Evolutionary conservation across 1,284 basidiomycete species (phyloP), one percentile per base, ranked within the genome.

Genomic region (Omphalotus olearius): DNA sequence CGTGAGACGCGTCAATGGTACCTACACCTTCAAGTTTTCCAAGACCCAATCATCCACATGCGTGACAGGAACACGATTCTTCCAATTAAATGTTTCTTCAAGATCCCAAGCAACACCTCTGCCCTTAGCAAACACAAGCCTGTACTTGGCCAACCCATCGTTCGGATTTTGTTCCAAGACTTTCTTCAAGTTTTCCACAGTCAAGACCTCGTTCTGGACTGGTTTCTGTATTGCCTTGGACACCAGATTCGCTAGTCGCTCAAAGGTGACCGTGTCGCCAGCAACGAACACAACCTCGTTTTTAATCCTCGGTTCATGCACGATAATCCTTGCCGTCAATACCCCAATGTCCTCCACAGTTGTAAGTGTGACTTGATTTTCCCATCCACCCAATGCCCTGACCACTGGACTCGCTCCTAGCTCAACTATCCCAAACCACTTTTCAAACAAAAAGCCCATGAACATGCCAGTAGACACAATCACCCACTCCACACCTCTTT

Each of bases 401-500:
- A 47, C 30, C 9, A 66, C 62, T n/a, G 45, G 54, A 2, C 23
- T 49, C 4, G 39, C 44, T 1, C 53, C 52, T 1, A 58, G 33
- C 20, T 62, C 59, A 2, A 69, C 63, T 6, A 69, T 59, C 4
- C 66, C 64, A 41, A 69, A 68, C 13, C 55, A 45, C 1, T 59
- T 56, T 17, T 62, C 57, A 53, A 69, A 69, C 23, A 69, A 53
- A 52, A 65, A 69, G 35, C 55, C 59, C 23, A 63, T 69, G 57
- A 69, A 69, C 47, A 69, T 58, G 3, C 67, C 67, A 1, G 68
- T 69, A 39, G 63, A 65, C n/a, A 69, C 50, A 50, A 69, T 67
- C 10, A 62, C 62, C 68, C 67, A 69, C 25, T 54, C 45, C 28
- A 57, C 62, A 13, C 40, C 25, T 2, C 9, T 33, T 33, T 33